A percentile compares a stretch with the other conserved stretches of the same genome.
phyloP scores from a whole-genome alignment of 1,139 yeast genomes.

The Candida glucosophila region DNA sequence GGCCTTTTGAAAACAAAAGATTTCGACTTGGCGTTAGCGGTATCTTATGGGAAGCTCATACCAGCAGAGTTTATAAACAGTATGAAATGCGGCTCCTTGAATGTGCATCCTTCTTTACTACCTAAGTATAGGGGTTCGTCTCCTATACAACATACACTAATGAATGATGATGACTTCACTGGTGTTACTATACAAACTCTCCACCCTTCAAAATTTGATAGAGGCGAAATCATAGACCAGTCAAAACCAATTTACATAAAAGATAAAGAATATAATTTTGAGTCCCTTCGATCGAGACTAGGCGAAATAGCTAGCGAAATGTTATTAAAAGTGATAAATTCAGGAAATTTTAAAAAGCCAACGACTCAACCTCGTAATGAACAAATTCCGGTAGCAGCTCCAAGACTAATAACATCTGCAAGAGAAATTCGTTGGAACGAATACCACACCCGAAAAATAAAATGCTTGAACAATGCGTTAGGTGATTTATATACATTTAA shows the following conservation, averaged over 20 bases:
- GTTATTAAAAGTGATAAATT: conserved; percentile 35
- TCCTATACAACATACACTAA: conserved; percentile 74
- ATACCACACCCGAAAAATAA: conserved; percentile 28
- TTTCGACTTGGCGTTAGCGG: conserved; percentile 73
- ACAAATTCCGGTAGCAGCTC: conserved; percentile 45
- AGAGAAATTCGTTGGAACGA: conserved; percentile 38
- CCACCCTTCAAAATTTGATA: conserved; percentile 81
- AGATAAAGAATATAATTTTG: conserved; percentile 34
- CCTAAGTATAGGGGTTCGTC: conserved; percentile 86
- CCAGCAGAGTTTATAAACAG: conserved; percentile 47
- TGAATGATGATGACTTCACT: conserved; percentile 53
- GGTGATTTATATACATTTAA: conserved; percentile 52
- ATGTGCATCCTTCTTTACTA: conserved; percentile 86
- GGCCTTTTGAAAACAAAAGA: conserved; percentile 10
- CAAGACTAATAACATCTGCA: conserved; percentile 38
- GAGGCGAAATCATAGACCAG: conserved; percentile 64
- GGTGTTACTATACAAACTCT: conserved; percentile 89
- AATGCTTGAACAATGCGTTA: conserved; percentile 42
- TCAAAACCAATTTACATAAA: conserved; percentile 32
- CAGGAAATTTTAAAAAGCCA: conserved; percentile 17
- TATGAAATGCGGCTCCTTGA: conserved; percentile 61
- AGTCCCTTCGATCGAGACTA: conserved; percentile 35
- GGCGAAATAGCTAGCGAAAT: conserved; percentile 55
- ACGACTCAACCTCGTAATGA: conserved; percentile 8
- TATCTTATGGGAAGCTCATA: conserved; percentile 77